Evolutionary conservation across 2,329 filamentous ascomycete species (phyloP), one percentile per base, ranked within the genome.

Genomic region (Lizonia empirigonia): DNA sequence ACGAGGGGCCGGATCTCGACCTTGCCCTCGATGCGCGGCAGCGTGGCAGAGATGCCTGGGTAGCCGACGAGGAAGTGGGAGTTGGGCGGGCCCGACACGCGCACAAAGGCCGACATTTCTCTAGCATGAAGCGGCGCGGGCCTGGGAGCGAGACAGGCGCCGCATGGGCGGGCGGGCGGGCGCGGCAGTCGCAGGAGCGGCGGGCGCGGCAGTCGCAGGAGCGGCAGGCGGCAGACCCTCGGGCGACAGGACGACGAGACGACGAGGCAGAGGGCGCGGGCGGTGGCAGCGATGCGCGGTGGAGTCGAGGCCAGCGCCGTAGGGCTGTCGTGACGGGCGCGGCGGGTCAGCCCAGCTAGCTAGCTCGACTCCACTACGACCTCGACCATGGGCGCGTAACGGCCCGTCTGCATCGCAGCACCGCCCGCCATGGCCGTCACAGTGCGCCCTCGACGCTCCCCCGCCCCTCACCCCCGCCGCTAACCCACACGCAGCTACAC

Each of bases 41-140:
- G 77, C 29, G 94, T 99, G 68, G 94, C 94, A 48, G 93, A 97
- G 75, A 99, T 97, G 64, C 94, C 94, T 48, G 94, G 94, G 76
- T 97, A 99, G 65, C 94, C 94, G 64, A 97, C 91, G 60, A 97
- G 82, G 73, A 96, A 97, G 77, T 90, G 94, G 77, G 91, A 94
- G 78, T 99, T 99, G 65, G 94, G 92, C 72, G 92, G 92, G 72
- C 94, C 94, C 63, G 91, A 96, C 77, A 99, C 91, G 82, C 94
- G 89, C 79, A 99, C 94, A 76, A 90, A 90, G 73, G 89, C 89
- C 76, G 87, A 83, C 71, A 75, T 75, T 44, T 59, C 64, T 66
- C 55, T 51, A 45, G 48, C 48, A 45, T 51, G 42, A 36, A 52
- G 63, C 63, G 67, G 69, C 69, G 67, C 69, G 64, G 65, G 68